Evolutionary conservation across 1,139 yeast species (phyloP).

Genomic region (Sugiyamaella castrensis): DNA sequence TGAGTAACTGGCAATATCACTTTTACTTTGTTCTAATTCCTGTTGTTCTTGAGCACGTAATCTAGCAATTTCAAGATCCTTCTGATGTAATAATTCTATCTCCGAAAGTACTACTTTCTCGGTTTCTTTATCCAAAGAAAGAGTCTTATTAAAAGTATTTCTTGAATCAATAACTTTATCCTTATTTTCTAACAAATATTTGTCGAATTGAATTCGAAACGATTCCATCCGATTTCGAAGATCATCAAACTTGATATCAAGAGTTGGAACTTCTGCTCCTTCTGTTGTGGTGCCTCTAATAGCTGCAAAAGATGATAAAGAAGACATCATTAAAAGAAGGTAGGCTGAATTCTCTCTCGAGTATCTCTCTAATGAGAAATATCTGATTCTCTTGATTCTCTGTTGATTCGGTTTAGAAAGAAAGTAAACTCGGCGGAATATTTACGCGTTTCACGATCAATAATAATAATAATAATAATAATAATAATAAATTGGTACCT

Average conservation of each 20-base stretch:
- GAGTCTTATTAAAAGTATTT: conserved; percentile 24
- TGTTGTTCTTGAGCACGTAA: conserved; percentile 25
- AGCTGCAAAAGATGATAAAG: conserved; percentile 5
- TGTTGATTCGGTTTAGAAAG: too few relatives aligned
- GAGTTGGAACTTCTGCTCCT: conserved; percentile 22
- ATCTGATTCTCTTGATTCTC: too few relatives aligned
- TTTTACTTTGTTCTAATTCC: conserved; percentile 26
- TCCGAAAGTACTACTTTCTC: conserved; percentile 26
- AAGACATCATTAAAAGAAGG: too few relatives aligned
- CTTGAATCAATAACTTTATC: conserved; percentile 27
- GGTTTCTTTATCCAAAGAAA: conserved; percentile 26
- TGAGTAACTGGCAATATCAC: conserved; percentile 25
- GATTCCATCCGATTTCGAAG: conserved; percentile 28
- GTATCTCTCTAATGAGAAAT: too few relatives aligned
- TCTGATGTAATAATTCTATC: conserved; percentile 26
- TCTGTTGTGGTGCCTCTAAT: conserved; percentile 2
- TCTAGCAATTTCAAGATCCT: conserved; percentile 26
- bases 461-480: too few relatives aligned
- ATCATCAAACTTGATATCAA: conserved; percentile 28
- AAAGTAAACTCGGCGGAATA: too few relatives aligned
- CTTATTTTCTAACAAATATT: conserved; percentile 24
- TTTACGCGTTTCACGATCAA: too few relatives aligned
- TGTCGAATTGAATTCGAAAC: conserved; percentile 30
- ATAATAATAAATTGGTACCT: too few relatives aligned
- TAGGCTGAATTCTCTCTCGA: too few relatives aligned